These are phyloP conservation scores for Cytospora leucostoma DNA, from an alignment of 2,329 filamentous ascomycete genomes.

Conservation along the genomic window DNA sequence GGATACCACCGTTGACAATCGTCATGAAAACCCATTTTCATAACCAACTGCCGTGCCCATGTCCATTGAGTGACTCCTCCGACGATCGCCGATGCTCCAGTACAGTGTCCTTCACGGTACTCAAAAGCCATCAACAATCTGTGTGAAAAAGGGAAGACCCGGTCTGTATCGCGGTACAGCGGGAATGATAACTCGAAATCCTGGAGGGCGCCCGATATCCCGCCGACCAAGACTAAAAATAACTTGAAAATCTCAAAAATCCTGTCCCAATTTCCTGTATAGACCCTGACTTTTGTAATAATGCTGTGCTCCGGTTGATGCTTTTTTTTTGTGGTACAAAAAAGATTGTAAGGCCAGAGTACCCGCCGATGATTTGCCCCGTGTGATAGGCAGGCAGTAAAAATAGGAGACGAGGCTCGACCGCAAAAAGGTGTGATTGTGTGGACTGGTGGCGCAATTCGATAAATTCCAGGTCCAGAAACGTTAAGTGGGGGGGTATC, in stretches of 20 bases:
- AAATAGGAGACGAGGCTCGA: conserved; percentile 16
- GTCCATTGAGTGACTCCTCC: neutral
- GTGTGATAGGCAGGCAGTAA: conserved; percentile 2
- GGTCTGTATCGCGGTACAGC: conserved; percentile 12
- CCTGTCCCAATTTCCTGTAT: conserved; percentile 24
- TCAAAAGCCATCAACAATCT: neutral
- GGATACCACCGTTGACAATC: neutral
- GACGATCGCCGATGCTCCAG: conserved; percentile 1
- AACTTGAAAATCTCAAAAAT: conserved; percentile 21
- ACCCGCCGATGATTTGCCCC: conserved; percentile 15
- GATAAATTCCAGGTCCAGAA: conserved; percentile 19
- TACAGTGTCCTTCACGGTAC: neutral
- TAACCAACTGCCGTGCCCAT: neutral
- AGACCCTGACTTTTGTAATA: conserved; percentile 34
- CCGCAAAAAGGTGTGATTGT: conserved; percentile 7
- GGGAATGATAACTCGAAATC: conserved; percentile 11
- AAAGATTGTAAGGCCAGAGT: conserved; percentile 19
- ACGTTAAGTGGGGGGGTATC: conserved; percentile 36
- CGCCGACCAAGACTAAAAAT: conserved; percentile 7
- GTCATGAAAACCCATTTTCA: neutral
- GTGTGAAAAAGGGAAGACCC: neutral
- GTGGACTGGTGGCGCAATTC: conserved; percentile 18
- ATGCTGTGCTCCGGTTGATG: conserved; percentile 36
- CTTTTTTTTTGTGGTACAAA: conserved; percentile 32
- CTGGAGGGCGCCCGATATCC: conserved; percentile 13